Evolutionary conservation across 2,329 filamentous ascomycete species (phyloP).

Genomic region (Amauroascus verrucosus): DNA sequence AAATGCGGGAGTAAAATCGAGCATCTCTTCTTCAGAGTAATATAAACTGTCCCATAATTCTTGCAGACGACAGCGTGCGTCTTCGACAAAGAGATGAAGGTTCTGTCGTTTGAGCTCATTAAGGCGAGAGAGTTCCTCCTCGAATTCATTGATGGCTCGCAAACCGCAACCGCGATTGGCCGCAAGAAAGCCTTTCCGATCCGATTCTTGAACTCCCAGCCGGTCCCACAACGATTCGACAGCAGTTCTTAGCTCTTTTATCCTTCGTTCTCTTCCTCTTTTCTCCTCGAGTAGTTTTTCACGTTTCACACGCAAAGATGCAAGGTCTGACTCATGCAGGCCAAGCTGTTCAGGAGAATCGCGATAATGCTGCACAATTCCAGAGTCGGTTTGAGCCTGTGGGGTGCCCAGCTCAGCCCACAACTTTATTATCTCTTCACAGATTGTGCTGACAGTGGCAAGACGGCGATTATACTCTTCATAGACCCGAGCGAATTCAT

Average conservation of each 20-base stretch:
- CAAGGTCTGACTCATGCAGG: slow-evolving; percentile 76
- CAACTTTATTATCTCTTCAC: slow-evolving; percentile 79
- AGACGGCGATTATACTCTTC: slow-evolving; percentile 88
- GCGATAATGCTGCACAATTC: slow-evolving; percentile 80
- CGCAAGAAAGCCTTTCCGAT: slow-evolving; percentile 76
- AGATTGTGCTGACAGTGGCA: slow-evolving; percentile 59
- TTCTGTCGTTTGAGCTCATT: slow-evolving; percentile 94
- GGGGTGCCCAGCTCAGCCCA: slow-evolving; percentile 95
- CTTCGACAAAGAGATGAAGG: slow-evolving; percentile 89
- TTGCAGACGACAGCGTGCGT: slow-evolving; percentile 79
- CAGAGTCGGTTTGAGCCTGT: slow-evolving; percentile 78
- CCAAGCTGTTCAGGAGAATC: slow-evolving; percentile 90
- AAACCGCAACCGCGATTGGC: slow-evolving; percentile 83
- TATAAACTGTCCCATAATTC: slow-evolving; percentile 92
- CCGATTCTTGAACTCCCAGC: slow-evolving; percentile 68
- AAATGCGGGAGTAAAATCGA: slow-evolving; percentile 93
- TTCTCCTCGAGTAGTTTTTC: slow-evolving; percentile 86
- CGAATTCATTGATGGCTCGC: slow-evolving; percentile 87
- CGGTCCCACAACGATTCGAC: slow-evolving; percentile 89
- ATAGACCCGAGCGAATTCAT: slow-evolving; percentile 88
- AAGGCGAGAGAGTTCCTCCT: slow-evolving; percentile 75
- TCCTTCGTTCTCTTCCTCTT: slow-evolving; percentile 63
- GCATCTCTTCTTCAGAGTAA: slow-evolving; percentile 96
- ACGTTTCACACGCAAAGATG: slow-evolving; percentile 58
- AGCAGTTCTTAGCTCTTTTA: slow-evolving; percentile 62